These are phyloP conservation scores for Nemania abortiva DNA, from an alignment of 2,329 filamentous ascomycete species.

Conservation along the genomic window DNA sequence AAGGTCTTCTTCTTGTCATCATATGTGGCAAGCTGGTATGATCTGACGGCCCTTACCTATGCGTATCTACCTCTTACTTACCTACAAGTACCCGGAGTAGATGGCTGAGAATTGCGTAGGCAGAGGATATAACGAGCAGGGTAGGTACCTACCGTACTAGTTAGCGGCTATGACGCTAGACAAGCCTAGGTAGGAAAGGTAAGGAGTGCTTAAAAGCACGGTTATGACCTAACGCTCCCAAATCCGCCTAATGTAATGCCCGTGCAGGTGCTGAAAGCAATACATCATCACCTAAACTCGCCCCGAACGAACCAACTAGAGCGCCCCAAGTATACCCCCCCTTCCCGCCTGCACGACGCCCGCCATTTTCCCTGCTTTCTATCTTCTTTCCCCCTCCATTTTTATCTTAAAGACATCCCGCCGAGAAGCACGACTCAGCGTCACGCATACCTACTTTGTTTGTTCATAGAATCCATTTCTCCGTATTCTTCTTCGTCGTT, in stretches of 20 bases:
- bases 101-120: too few species aligned
- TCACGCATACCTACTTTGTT: slow-evolving; percentile 23
- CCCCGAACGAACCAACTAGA: slow-evolving; percentile 18
- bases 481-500: neutral
- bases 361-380: slow-evolving; percentile 38
- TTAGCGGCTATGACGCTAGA: slow-evolving; percentile 27
- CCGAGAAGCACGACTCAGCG: slow-evolving; percentile 25
- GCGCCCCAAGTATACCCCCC: slow-evolving; percentile 30
- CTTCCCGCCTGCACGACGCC: slow-evolving; percentile 32
- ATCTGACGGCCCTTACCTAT: neutral
- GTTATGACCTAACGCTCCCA: slow-evolving; percentile 35
- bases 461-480: slow-evolving; percentile 28
- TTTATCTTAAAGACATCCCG: slow-evolving; percentile 19
- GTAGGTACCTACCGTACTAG: slow-evolving; percentile 14
- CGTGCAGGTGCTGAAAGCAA: slow-evolving; percentile 34
- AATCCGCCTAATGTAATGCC: slow-evolving; percentile 22
- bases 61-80: neutral
- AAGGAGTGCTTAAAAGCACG: slow-evolving; percentile 25
- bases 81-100: neutral
- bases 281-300: slow-evolving; percentile 37
- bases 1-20: neutral
- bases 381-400: slow-evolving; percentile 28
- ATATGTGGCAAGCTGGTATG: neutral
- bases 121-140: neutral
- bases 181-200: slow-evolving; percentile 4